phyloP scores from a whole-genome alignment of 1,139 yeast genomes.

The Blastobotrys serpentis region DNA sequence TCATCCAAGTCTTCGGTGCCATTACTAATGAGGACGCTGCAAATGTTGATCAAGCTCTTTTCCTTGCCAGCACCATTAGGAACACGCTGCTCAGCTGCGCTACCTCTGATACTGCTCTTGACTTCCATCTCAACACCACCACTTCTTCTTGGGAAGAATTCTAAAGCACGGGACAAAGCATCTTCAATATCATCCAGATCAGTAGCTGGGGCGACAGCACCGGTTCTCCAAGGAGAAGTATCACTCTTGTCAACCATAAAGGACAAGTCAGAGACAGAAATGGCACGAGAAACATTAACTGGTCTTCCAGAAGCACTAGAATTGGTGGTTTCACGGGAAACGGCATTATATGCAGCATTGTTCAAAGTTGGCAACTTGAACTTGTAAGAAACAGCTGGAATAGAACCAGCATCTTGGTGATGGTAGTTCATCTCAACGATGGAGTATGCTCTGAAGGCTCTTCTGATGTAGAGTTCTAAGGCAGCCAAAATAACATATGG shows the following conservation, averaged over 20 bases:
- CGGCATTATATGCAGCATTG: slow-evolving; percentile 52
- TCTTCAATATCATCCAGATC: slow-evolving; percentile 92
- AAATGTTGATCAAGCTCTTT: slow-evolving; percentile 60
- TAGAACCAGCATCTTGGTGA: slow-evolving; percentile 50
- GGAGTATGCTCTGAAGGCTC: slow-evolving; percentile 95
- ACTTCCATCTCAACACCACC: slow-evolving; percentile 30
- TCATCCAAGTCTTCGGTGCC: slow-evolving; percentile 75
- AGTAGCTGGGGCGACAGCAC: slow-evolving; percentile 78
- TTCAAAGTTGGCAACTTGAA: slow-evolving; percentile 78
- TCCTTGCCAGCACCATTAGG: slow-evolving; percentile 32
- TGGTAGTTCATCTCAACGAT: slow-evolving; percentile 68
- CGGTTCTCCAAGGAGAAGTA: slow-evolving; percentile 69
- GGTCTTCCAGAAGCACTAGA: slow-evolving; percentile 36
- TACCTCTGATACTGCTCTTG: slow-evolving; percentile 34
- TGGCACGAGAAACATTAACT: slow-evolving; percentile 60
- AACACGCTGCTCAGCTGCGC: slow-evolving; percentile 37
- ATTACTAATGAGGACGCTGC: slow-evolving; percentile 72
- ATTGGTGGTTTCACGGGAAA: slow-evolving; percentile 23
- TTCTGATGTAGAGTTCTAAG: slow-evolving; percentile 91
- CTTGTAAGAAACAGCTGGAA: slow-evolving; percentile 82
- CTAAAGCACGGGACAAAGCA: slow-evolving; percentile 71
- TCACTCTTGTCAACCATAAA: slow-evolving; percentile 69
- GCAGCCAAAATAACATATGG: slow-evolving; percentile 94
- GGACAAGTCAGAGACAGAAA: slow-evolving; percentile 88
- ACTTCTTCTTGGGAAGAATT: slow-evolving; percentile 53